A percentile compares a stretch with the other conserved stretches of the same genome.
Evolutionary conservation across 2,329 filamentous ascomycete species (phyloP).

Genomic region (Emergomyces orientalis): DNA sequence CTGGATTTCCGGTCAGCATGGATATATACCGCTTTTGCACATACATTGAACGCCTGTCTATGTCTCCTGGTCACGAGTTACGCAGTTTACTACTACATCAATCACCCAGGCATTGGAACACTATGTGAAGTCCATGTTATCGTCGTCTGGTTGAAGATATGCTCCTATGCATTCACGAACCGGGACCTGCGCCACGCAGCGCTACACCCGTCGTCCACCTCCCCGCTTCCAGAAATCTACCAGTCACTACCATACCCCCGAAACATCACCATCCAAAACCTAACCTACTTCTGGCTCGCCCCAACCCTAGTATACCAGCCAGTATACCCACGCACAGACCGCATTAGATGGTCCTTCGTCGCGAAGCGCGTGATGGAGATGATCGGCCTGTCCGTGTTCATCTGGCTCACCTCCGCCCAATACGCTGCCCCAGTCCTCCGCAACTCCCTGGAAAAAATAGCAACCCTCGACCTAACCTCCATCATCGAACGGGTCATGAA

Average conservation of each 20-base stretch:
- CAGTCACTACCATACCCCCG: constrained; percentile 72
- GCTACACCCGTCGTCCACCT: constrained; percentile 62
- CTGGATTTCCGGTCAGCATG: constrained; percentile 64
- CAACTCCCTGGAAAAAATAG: constrained; percentile 84
- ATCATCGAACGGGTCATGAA: constrained; percentile 90
- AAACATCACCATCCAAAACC: constrained; percentile 80
- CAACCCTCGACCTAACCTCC: constrained; percentile 65
- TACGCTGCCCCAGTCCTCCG: constrained; percentile 83
- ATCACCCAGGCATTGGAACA: constrained; percentile 89
- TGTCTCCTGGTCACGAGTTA: constrained; percentile 72
- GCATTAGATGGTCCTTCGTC: constrained; percentile 81
- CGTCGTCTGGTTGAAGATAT: constrained; percentile 91
- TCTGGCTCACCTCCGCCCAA: constrained; percentile 91
- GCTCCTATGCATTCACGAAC: constrained; percentile 94
- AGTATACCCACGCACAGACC: constrained; percentile 76
- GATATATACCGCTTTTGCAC: constrained; percentile 68
- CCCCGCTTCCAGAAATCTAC: constrained; percentile 72
- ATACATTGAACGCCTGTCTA: constrained; percentile 72
- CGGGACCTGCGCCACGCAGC: constrained; percentile 87
- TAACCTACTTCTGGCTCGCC: constrained; percentile 96
- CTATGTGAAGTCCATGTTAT: constrained; percentile 84
- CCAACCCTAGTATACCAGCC: constrained; percentile 95
- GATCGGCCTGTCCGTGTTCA: constrained; percentile 69
- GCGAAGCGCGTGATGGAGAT: constrained; percentile 72
- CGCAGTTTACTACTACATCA: constrained; percentile 81